phyloP scores from a whole-genome alignment of 345 rosid genomes.

The Rhodamnia argentea region DNA sequence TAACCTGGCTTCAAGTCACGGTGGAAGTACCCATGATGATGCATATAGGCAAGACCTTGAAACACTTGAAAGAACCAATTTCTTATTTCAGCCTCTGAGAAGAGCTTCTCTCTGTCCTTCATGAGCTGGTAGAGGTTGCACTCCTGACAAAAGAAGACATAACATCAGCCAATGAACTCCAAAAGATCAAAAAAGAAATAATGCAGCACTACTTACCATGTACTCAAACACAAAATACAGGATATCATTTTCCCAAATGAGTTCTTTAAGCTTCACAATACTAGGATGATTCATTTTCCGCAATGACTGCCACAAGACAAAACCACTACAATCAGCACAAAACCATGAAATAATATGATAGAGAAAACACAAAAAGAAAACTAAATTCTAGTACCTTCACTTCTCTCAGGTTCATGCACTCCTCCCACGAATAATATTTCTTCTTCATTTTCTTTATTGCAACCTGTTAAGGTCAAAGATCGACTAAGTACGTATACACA shows the following conservation, averaged over 20 bases:
- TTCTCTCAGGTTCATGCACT: conserved; percentile 74
- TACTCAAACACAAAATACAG: conserved; percentile 35
- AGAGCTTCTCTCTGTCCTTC: conserved; percentile 10
- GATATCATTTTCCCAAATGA: conserved; percentile 16
- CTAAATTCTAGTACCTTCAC: conserved; percentile 50
- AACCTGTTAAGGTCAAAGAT: conserved; percentile 32
- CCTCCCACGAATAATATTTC: conserved; percentile 27
- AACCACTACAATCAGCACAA: conserved; percentile 7
- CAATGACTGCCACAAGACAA: conserved; percentile 16
- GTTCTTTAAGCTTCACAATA: conserved; percentile 35
- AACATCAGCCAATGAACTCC: not conserved
- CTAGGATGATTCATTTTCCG: conserved; percentile 28
- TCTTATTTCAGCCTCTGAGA: conserved; percentile 20
- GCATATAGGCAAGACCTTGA: conserved; percentile 33
- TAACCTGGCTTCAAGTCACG: conserved; percentile 41
- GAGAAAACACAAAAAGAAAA: not conserved
- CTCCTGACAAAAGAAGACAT: conserved; percentile 8
- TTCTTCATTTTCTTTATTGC: conserved; percentile 92
- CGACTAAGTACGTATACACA: not conserved
- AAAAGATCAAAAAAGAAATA: not conserved
- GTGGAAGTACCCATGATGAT: conserved; percentile 34
- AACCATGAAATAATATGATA: not conserved
- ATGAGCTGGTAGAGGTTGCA: conserved; percentile 29
- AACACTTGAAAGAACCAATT: conserved; percentile 40
- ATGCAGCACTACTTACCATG: conserved; percentile 12